These are phyloP conservation scores for Beauveria australis DNA, from an alignment of 2,329 filamentous ascomycete genomes.

Conservation along the genomic window DNA sequence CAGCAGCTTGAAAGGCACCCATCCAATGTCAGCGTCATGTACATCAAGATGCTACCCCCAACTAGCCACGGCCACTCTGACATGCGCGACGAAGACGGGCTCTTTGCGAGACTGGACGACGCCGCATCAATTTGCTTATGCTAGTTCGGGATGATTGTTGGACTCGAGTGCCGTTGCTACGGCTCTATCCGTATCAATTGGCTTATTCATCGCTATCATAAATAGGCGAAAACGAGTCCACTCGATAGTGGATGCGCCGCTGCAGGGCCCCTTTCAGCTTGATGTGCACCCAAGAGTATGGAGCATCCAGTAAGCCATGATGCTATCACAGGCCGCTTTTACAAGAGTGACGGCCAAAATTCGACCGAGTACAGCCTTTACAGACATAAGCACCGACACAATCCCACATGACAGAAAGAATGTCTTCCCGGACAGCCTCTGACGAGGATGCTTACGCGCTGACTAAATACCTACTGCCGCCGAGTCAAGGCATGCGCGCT, in stretches of 20 bases:
- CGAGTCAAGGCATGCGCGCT: neutral
- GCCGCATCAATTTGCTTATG: neutral
- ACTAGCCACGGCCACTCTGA: neutral
- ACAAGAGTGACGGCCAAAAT: neutral
- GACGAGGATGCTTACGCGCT: constrained; percentile 1
- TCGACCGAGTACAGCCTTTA: neutral
- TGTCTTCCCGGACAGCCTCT: constrained; percentile 3
- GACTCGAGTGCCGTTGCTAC: neutral
- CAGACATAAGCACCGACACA: neutral
- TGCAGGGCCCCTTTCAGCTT: neutral
- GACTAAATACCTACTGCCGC: neutral
- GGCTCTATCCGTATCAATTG: neutral
- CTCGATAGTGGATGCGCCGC: neutral
- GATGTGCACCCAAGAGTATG: neutral
- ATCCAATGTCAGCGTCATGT: neutral
- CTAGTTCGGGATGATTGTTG: neutral
- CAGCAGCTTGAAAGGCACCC: neutral
- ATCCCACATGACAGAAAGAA: neutral
- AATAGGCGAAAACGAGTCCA: neutral
- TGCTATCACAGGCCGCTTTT: neutral
- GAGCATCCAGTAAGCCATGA: constrained; percentile 3
- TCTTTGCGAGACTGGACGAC: neutral
- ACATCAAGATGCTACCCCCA: neutral
- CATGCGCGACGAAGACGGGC: neutral
- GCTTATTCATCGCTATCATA: neutral